phyloP scores from a whole-genome alignment of 192 early-diverging fungal genomes.

The Globomyces pollinis-pini region DNA sequence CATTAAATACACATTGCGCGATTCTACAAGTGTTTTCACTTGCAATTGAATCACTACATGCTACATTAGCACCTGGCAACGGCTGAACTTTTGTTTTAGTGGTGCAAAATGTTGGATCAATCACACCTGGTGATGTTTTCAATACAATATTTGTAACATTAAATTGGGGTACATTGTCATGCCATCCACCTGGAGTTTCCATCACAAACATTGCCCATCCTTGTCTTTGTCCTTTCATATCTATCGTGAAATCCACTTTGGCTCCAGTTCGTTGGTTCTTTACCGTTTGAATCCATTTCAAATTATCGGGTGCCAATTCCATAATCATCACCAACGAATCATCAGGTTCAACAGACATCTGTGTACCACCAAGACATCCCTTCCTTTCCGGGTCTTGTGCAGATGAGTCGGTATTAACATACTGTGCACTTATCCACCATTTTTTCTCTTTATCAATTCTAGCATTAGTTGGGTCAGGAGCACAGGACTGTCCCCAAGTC shows the following conservation, averaged over 20 bases:
- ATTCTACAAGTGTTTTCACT: neutral
- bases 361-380: neutral
- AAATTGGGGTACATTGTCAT: neutral
- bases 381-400: too few relatives aligned
- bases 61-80: neutral
- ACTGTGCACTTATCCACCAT: conserved; percentile 4
- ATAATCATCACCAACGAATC: conserved; percentile 7
- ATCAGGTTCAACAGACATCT: neutral
- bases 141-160: neutral
- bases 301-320: neutral
- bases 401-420: neutral
- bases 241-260: neutral
- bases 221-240: conserved; percentile 11
- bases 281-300: conserved; percentile 9
- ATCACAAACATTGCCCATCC: conserved; percentile 7
- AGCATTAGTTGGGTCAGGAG: neutral
- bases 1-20: neutral
- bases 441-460: neutral
- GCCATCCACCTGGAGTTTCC: conserved; percentile 9
- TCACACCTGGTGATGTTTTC: neutral
- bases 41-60: neutral
- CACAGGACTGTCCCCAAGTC: neutral
- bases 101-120: neutral
- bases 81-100: neutral
- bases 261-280: neutral